Evolutionary conservation across 2,329 filamentous ascomycete genomes (phyloP), one percentile per base, ranked within the genome.

Genomic region (Pseudogymnoascus sp.): DNA sequence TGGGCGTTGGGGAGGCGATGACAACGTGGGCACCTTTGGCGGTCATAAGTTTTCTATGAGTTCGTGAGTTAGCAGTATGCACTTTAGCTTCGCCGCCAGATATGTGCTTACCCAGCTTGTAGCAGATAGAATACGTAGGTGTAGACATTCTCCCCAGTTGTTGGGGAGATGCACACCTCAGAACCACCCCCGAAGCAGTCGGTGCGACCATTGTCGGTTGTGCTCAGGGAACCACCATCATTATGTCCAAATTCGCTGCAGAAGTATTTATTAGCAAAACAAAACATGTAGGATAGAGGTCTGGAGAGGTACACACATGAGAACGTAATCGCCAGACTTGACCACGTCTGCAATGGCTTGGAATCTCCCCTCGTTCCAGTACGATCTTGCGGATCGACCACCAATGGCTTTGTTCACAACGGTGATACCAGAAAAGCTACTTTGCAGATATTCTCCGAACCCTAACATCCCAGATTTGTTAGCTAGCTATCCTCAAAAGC

Each of bases 331-430:
- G 40, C 83, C 84, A 1, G 77, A 4, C n/a, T 31, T 6, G 62
- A 70, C 81, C 67, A 24, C 69, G 33, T 78, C 74, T 56, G 82
- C 80, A 61, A 90, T 81, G 0, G 77, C 78, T 14, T 79, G 73
- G 75, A 90, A 90, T 12, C 84, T 84, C 7, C 83, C 84, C 74
- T 90, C 87, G 59, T 84, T 81, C 1, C 82, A 87, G 75, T 81
- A 90, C 22, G 84, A 88, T 56, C 87, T 81, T 1, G 87, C 86
- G 26, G 82, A 86, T 60, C 87, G 84, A 19, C 88, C 88, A 7
- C 79, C 86, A 16, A 88, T 81, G 33, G 88, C 88, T 61, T 83
- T 77, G 78, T 90, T 90, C 67, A 82, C 78, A 5, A 89, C 81
- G 0, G 77, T 73, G 28, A 78, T 70, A 10, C 78, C 75, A 63